Conservation (phyloP, 495 filamentous ascomycete genomes). For the Parachaetomium inaequale region DNA sequence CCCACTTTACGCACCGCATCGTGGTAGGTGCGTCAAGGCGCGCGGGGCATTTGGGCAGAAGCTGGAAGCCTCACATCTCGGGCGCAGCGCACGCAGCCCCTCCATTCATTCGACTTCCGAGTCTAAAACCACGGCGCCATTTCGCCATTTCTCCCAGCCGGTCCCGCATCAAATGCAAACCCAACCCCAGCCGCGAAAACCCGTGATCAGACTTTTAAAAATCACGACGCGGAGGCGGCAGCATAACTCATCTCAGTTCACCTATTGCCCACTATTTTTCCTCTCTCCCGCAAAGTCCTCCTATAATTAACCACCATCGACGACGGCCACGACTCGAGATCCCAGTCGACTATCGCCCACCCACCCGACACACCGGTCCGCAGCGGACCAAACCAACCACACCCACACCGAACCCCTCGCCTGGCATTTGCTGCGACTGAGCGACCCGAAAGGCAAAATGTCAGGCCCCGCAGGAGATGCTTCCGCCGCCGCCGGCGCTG, state of each 20-base stretch:
- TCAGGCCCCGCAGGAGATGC: slow-evolving; percentile 29
- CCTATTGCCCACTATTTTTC: neutral
- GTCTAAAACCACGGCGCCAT: slow-evolving; percentile 1
- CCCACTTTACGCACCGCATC: slow-evolving; percentile 1
- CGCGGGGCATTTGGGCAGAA: slow-evolving; percentile 6
- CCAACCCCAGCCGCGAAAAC: slow-evolving; percentile 5
- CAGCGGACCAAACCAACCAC: slow-evolving; percentile 14
- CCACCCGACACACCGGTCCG: neutral
- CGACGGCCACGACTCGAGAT: neutral
- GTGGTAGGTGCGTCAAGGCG: slow-evolving; percentile 3
- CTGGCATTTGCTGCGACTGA: slow-evolving; percentile 22
- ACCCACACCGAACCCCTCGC: slow-evolving; percentile 7
- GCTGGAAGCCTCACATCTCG: slow-evolving; percentile 8
- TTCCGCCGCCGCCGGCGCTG: slow-evolving; percentile 24
- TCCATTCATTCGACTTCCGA: no score
- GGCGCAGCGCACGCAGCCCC: no score
- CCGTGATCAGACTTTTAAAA: neutral
- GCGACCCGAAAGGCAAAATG: slow-evolving; percentile 29
- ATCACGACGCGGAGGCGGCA: neutral
- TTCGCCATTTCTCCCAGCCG: neutral
- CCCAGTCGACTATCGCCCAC: neutral
- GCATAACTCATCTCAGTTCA: neutral
- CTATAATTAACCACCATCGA: neutral
- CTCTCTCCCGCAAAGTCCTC: neutral
- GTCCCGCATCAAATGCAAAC: slow-evolving; percentile 5